These are phyloP conservation scores for Lophiotrema nucula DNA, from an alignment of 495 filamentous ascomycete genomes.

Conservation along the genomic window DNA sequence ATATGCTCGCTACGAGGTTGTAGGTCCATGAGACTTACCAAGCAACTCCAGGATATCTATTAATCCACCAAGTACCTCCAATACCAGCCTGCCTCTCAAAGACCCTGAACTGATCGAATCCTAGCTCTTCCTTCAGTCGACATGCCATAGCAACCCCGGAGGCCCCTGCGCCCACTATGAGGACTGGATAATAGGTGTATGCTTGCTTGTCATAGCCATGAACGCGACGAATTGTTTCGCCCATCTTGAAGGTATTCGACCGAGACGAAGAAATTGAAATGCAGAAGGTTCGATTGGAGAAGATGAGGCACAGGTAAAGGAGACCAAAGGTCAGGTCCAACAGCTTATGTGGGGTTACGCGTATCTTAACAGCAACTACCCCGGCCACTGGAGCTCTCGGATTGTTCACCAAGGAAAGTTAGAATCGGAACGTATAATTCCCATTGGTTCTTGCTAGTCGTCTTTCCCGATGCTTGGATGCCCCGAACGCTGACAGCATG, in stretches of 20 bases:
- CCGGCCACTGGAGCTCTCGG: no score
- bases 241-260: constrained; percentile 1
- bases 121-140: constrained; percentile 57
- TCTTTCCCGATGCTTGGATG: no score
- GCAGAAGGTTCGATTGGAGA: background rate
- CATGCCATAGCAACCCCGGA: constrained; percentile 67
- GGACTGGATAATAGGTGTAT: constrained; percentile 57
- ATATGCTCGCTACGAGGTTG: no score
- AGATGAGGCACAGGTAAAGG: no score
- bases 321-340: no score
- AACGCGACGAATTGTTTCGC: constrained; percentile 46
- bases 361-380: no score
- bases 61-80: constrained; percentile 69
- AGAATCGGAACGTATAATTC: no score
- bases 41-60: constrained; percentile 64
- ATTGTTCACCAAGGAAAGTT: no score
- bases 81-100: constrained; percentile 62
- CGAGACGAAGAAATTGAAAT: background rate
- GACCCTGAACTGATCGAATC: constrained; percentile 62
- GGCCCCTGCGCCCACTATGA: constrained; percentile 61
- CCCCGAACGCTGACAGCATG: no score
- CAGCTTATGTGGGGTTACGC: no score
- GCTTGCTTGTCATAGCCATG: constrained; percentile 50
- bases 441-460: no score
- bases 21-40: no score